These are phyloP conservation scores for Pyrus betulifolia DNA, from an alignment of 306 rosid genomes.

Conservation along the genomic window DNA sequence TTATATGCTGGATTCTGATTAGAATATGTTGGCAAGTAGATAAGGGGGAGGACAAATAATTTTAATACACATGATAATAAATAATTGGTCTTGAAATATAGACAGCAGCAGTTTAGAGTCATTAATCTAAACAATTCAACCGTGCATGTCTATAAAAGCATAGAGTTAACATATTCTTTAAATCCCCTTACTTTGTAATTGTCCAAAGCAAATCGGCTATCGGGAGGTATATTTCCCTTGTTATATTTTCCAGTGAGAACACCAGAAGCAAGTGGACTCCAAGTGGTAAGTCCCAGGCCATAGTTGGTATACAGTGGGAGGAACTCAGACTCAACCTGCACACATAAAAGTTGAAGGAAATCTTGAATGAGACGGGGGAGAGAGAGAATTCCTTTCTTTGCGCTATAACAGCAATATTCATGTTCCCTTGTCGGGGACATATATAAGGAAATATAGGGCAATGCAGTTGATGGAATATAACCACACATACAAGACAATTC, in stretches of 20 bases:
- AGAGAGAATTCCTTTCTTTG: neutral
- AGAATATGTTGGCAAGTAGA: neutral
- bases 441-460: neutral
- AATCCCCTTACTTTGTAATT: conserved; percentile 68
- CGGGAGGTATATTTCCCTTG: conserved; percentile 74
- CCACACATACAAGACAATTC: neutral
- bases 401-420: neutral
- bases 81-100: neutral
- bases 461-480: neutral
- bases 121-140: neutral
- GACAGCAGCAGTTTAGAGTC: neutral
- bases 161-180: neutral
- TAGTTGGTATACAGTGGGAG: conserved; percentile 70
- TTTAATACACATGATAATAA: neutral
- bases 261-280: conserved; percentile 98
- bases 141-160: neutral
- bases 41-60: neutral
- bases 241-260: conserved; percentile 95
- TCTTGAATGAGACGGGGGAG: neutral
- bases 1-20: neutral
- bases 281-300: conserved; percentile 82
- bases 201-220: conserved; percentile 88
- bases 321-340: conserved; percentile 83
- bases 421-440: neutral
- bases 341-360: neutral